Conservation (phyloP, 805 yeast species). For the Soucietia sequanensis region DNA sequence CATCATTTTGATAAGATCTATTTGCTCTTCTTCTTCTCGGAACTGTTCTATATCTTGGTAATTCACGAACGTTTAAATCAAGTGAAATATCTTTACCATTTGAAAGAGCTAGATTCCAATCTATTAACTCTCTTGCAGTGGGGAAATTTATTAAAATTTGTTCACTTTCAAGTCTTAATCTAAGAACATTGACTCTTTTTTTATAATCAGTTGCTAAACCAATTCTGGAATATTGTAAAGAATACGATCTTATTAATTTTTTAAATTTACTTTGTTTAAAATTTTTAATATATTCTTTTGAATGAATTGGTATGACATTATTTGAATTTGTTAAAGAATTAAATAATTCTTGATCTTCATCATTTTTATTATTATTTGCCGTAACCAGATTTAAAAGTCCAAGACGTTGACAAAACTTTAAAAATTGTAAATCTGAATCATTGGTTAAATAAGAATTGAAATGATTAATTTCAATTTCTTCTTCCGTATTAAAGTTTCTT, state of each 20-base stretch:
- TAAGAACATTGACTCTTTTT: constrained; percentile 63
- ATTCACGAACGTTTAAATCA: constrained; percentile 67
- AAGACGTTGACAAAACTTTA: constrained; percentile 20
- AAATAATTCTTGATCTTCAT: constrained; percentile 1
- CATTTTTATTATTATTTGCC: neutral
- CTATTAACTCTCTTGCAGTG: constrained; percentile 62
- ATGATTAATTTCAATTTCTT: constrained; percentile 6
- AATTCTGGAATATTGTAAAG: constrained; percentile 78
- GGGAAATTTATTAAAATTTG: constrained; percentile 72
- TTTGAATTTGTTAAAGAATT: constrained; percentile 2
- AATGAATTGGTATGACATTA: constrained; percentile 1
- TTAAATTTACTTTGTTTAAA: constrained; percentile 6
- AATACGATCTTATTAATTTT: constrained; percentile 59
- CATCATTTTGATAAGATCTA: constrained; percentile 3
- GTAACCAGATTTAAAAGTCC: constrained; percentile 11
- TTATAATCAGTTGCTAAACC: constrained; percentile 87
- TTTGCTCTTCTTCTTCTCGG: constrained; percentile 68
- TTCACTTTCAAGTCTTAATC: constrained; percentile 80
- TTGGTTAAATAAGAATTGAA: constrained; percentile 21
- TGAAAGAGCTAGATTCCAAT: constrained; percentile 73
- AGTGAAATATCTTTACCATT: constrained; percentile 78
- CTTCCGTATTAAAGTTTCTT: constrained; percentile 8
- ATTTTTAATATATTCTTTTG: neutral
- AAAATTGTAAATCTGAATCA: constrained; percentile 27
- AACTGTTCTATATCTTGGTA: constrained; percentile 77